Conservation (phyloP, 1,284 basidiomycete genomes). For the Neolentinus lepideus region DNA sequence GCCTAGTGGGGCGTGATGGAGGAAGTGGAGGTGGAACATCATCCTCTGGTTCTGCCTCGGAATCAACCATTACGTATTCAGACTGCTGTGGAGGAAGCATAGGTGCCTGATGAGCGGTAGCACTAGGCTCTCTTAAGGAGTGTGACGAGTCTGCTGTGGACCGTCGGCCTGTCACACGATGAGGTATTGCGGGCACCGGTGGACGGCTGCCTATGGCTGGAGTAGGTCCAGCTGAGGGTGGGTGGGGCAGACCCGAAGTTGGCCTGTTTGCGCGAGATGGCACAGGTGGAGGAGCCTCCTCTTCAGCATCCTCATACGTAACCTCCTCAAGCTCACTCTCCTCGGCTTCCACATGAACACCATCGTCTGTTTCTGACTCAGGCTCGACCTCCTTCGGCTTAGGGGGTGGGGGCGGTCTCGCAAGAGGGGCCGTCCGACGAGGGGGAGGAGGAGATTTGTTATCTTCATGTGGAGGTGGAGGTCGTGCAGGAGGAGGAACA, state of each 20-base stretch:
- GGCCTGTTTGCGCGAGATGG: conserved; percentile 28
- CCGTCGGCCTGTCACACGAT: conserved; percentile 22
- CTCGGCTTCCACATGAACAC: conserved; percentile 55
- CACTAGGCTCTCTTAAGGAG: not conserved
- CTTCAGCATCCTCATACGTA: conserved; percentile 43
- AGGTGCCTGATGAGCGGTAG: conserved; percentile 4
- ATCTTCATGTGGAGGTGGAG: not conserved
- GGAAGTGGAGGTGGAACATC: conserved; percentile 35
- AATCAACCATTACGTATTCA: conserved; percentile 52
- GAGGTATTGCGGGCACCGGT: conserved; percentile 31
- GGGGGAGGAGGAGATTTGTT: conserved; percentile 11
- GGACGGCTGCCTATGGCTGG: conserved; percentile 26
- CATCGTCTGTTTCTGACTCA: conserved; percentile 48
- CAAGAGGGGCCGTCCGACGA: conserved; percentile 23
- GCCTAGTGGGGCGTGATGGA: conserved; percentile 31
- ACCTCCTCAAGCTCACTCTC: conserved; percentile 66
- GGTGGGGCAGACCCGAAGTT: conserved; percentile 15
- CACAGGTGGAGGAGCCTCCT: conserved; percentile 34
- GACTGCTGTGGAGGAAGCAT: conserved; percentile 19
- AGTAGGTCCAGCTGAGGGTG: conserved; percentile 23
- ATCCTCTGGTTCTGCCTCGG: conserved; percentile 29
- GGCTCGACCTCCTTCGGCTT: conserved; percentile 31
- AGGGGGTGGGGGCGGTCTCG: conserved; percentile 24
- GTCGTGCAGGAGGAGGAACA: conserved; percentile 12
- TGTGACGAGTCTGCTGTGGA: conserved; percentile 17